phyloP scores from a whole-genome alignment of 75 land plant genomes.

The Pseudotsuga menziesii region DNA sequence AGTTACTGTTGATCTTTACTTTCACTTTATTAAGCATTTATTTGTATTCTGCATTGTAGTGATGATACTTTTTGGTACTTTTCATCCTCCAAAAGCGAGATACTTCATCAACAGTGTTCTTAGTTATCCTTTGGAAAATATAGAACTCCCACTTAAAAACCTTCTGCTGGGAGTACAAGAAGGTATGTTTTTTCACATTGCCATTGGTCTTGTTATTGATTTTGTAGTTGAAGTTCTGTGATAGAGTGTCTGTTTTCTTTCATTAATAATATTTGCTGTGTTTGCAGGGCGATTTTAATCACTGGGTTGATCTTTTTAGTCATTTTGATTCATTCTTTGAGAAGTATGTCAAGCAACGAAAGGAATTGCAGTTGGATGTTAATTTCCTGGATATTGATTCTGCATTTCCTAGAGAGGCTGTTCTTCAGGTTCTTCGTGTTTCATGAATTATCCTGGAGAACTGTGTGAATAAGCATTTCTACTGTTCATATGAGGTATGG shows the following conservation, averaged over 20 bases:
- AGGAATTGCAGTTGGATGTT: conserved; percentile 82
- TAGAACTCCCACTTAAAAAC: conserved; percentile 56
- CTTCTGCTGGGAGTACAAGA: conserved; percentile 86
- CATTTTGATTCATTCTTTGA: conserved; percentile 93
- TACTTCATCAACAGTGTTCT: conserved; percentile 67
- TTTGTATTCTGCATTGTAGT: not conserved
- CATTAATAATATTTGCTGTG: not conserved
- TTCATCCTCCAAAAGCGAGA: conserved; percentile 77
- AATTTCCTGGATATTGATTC: conserved; percentile 50
- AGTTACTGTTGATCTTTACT: not conserved
- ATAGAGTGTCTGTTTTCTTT: not conserved
- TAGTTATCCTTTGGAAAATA: conserved; percentile 61
- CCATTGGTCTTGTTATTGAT: not conserved
- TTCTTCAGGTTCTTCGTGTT: conserved; percentile 88
- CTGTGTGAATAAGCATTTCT: conserved; percentile 79
- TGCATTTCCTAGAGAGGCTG: conserved; percentile 71
- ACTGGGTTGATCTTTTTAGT: conserved; percentile 86
- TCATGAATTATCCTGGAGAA: conserved; percentile 81
- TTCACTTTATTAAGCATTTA: not conserved
- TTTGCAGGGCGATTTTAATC: conserved; percentile 97
- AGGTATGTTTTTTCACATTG: conserved; percentile 40
- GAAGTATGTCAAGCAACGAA: conserved; percentile 67
- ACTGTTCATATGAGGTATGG: conserved; percentile 76
- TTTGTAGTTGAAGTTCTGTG: not conserved
- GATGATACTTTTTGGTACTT: not conserved